These are phyloP conservation scores for Trichoderma citrinoviride DNA, from an alignment of 2,329 filamentous ascomycete species.

Conservation along the genomic window DNA sequence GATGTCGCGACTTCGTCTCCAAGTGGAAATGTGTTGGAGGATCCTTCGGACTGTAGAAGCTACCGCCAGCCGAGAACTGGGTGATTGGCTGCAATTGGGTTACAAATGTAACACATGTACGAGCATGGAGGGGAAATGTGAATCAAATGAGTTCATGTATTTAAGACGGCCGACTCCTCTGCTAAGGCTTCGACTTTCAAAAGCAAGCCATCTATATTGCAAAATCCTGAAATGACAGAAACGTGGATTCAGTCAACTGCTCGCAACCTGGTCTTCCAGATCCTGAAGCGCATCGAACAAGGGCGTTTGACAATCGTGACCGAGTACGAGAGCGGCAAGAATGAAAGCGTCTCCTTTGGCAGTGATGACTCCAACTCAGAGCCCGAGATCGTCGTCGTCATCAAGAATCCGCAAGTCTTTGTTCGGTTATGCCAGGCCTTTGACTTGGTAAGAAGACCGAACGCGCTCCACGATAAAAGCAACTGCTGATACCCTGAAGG, in stretches of 20 bases:
- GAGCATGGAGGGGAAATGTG: no score
- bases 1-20: background rate
- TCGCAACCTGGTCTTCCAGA: constrained; percentile 11
- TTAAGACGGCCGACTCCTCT: background rate
- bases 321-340: background rate
- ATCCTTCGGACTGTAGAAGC: background rate
- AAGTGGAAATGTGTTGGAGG: background rate
- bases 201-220: background rate
- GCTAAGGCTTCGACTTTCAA: background rate
- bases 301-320: constrained; percentile 8
- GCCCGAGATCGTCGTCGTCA: background rate
- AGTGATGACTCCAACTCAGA: background rate
- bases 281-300: constrained; percentile 16
- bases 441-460: constrained; percentile 16
- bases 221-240: constrained; percentile 9
- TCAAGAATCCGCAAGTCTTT: constrained; percentile 19
- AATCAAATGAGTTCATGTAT: background rate
- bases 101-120: no score
- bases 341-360: constrained; percentile 5
- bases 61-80: background rate
- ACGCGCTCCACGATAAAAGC: background rate
- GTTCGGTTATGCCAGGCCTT: constrained; percentile 20
- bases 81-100: background rate
- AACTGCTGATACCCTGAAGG: constrained; percentile 7
- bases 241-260: constrained; percentile 22